Base-by-base conservation (phyloP, 1,284 basidiomycete species). In the Ceratobasidium sp. region DNA sequence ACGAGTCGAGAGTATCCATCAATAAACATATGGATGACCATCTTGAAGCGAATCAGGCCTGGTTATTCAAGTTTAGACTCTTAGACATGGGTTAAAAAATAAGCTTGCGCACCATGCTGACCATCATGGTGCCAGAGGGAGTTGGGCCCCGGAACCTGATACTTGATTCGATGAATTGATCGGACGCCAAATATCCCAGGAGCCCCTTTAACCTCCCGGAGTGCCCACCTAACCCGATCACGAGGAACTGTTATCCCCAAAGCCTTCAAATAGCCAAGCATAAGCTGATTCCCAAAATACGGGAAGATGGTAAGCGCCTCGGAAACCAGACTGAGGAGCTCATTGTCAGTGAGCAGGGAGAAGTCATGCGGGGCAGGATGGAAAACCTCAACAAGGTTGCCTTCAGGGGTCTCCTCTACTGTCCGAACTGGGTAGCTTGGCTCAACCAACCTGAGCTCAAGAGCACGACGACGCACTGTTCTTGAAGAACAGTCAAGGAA, bases 71-170 rank as follows among this genome's bases (percentile, higher is more conserved):
- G 33, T 33, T 33, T 2, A 4, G 4, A 2, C 2, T 33, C 1
- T 33, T 33, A 4, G 4, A 4, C 4, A n/a, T n/a, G n/a, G n/a
- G n/a, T n/a, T n/a, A n/a, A n/a, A n/a, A n/a, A n/a, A n/a, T n/a
- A n/a, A n/a, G 33, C 33, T 33, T 1, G 33, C 33, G 33, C 33
- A 84, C 84, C 83, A 71, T 84, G 84, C 75, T 85, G 83, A 1
- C 84, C 84, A 80, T 84, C 83, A 78, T 85, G 84, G 78, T 85
- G 84, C 84, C 84, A 85, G 0, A 86, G 80, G 9, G 84, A 80
- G 71, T 85, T 85, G 17, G 84, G 83, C 0, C 85, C 85, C 40
- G 84, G 80, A 38, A 87, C 85, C 23, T 69, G 70, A 68, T 87
- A 86, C 6, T 50, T 59, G 5, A 81, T 57, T 1, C 83, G 79